These are phyloP conservation scores for Phlebiopsis gigantea DNA, from an alignment of 768 basidiomycete species.

Conservation along the genomic window DNA sequence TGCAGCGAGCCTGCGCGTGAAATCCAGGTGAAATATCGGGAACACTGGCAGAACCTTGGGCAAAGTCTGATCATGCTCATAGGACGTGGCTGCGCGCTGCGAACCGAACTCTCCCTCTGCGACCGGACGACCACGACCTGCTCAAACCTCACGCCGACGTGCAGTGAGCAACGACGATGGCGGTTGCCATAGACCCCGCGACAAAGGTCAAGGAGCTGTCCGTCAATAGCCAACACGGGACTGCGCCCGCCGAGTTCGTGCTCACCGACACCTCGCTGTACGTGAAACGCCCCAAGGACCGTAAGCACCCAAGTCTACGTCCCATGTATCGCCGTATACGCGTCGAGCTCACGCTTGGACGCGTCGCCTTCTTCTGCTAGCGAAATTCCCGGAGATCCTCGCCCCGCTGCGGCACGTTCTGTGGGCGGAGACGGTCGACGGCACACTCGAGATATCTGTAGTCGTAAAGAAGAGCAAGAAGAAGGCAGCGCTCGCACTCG, in stretches of 20 bases:
- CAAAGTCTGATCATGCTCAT: not conserved
- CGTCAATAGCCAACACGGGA: slow-evolving; percentile 12
- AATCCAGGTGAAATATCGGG: not conserved
- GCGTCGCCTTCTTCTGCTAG: slow-evolving; percentile 7
- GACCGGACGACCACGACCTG: not conserved
- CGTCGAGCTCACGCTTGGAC: not conserved
- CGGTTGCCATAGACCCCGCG: not conserved
- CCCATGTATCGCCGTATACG: not conserved
- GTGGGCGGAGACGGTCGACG: slow-evolving; percentile 36
- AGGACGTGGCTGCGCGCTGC: not conserved
- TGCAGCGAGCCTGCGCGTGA: not conserved
- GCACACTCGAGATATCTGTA: slow-evolving; percentile 44
- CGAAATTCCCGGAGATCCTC: slow-evolving; percentile 22
- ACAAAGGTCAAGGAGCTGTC: slow-evolving; percentile 10
- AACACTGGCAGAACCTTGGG: too few relatives aligned
- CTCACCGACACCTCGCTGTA: slow-evolving; percentile 25
- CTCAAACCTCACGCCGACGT: not conserved
- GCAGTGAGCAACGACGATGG: not conserved
- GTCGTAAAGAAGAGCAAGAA: slow-evolving; percentile 36
- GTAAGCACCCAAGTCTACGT: slow-evolving; percentile 5
- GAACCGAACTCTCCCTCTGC: not conserved
- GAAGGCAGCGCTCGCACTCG: slow-evolving; percentile 33
- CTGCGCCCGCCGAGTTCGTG: slow-evolving; percentile 19
- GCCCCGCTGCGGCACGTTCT: slow-evolving; percentile 50
- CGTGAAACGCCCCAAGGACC: slow-evolving; percentile 20